Percentiles rank a stretch among this genome's conserved stretches.
These are phyloP conservation scores for Emmonsiellopsis sp. DNA, from an alignment of 2,329 filamentous ascomycete genomes.

Conservation along the genomic window DNA sequence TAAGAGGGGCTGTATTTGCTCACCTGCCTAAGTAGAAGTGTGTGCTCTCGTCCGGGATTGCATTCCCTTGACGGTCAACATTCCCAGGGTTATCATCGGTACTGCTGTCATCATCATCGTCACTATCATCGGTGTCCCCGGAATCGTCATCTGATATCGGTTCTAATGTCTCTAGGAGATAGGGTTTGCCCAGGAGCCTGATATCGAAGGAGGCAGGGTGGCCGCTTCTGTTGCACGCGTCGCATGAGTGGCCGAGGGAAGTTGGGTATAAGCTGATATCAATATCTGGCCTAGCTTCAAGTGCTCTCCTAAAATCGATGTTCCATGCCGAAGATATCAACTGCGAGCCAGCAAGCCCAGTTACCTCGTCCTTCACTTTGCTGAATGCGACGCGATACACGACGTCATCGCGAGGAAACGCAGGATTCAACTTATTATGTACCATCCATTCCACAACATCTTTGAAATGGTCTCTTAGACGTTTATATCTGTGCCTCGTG, in stretches of 20 bases:
- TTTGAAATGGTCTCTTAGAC: constrained; percentile 62
- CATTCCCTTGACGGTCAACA: constrained; percentile 39
- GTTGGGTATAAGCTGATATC: constrained; percentile 39
- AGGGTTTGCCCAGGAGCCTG: constrained; percentile 55
- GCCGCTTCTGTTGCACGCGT: constrained; percentile 59
- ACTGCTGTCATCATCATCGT: constrained; percentile 28
- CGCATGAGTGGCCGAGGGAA: constrained; percentile 45
- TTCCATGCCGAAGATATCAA: constrained; percentile 65
- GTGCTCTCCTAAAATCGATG: constrained; percentile 52
- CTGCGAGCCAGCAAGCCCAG: constrained; percentile 58
- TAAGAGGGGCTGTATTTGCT: constrained; percentile 8
- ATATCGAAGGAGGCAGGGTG: constrained; percentile 60
- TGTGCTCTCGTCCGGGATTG: constrained; percentile 34
- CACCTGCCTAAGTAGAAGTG: constrained; percentile 46
- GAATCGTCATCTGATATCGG: constrained; percentile 43
- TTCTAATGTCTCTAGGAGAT: constrained; percentile 56
- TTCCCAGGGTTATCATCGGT: constrained; percentile 17
- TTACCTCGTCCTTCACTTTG: constrained; percentile 63
- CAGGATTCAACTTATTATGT: constrained; percentile 66
- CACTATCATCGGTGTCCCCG: constrained; percentile 17
- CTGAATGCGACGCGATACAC: constrained; percentile 60
- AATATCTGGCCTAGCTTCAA: constrained; percentile 57
- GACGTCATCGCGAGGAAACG: constrained; percentile 52
- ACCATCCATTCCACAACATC: constrained; percentile 73
- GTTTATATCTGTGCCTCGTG: constrained; percentile 55